Conservation (phyloP, 306 rosid genomes). For the Lablab purpureus region DNA sequence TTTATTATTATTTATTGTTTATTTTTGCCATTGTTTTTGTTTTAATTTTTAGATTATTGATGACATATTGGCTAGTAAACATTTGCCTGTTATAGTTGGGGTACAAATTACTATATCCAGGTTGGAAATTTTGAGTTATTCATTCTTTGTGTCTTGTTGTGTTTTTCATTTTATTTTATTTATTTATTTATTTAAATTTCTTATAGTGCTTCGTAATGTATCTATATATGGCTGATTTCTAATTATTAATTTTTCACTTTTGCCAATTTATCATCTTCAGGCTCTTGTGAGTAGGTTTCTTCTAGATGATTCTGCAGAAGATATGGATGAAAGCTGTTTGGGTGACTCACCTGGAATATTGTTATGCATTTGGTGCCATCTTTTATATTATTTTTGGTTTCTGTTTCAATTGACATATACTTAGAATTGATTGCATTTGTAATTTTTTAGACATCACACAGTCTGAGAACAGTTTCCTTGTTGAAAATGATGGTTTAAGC, state of each 20-base stretch:
- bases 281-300: conserved; percentile 90
- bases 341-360: conserved; percentile 55
- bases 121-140: conserved; percentile 47
- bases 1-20: not conserved
- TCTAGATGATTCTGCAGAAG: conserved; percentile 71
- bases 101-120: conserved; percentile 97
- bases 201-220: not conserved
- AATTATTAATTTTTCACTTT: not conserved
- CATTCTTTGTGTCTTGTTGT: not conserved
- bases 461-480: conserved; percentile 35
- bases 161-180: not conserved
- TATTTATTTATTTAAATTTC: not conserved
- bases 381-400: not conserved
- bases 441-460: conserved; percentile 50
- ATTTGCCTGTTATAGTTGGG: conserved; percentile 91
- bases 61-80: conserved; percentile 68
- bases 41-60: conserved; percentile 67
- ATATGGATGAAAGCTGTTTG: conserved; percentile 52
- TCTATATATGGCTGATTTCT: not conserved
- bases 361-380: conserved; percentile 9
- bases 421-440: conserved; percentile 30
- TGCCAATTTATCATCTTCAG: conserved; percentile 48
- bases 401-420: not conserved
- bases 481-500: conserved; percentile 51
- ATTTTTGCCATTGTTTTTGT: not conserved